Evolutionary conservation across 129 eudicot species (phyloP), one percentile per base, ranked within the genome.

Genomic region (Ambrosia artemisiifolia): DNA sequence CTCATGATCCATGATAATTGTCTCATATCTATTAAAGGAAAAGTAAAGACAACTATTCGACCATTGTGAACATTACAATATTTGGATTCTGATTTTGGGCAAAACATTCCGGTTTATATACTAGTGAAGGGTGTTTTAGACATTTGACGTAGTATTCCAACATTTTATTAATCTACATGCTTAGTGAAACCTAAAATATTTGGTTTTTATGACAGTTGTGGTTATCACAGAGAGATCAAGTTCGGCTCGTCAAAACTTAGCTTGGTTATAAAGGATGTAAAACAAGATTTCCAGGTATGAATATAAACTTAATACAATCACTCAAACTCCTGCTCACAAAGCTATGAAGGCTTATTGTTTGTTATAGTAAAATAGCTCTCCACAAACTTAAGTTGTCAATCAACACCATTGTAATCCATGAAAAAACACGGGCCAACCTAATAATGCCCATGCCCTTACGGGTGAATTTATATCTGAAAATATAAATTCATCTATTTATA

Each of bases 371-470:
- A 69, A 46, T 76, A 57, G 74, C 76, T 77, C 55, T 62, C 64
- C 47, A 70, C 76, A 78, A 70, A 63, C 77, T 50, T 63, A 40
- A 77, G 34, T 60, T 40, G 28, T 54, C 73, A 75, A 75, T 75
- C 79, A 75, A 34, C 71, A 49, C 63, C 63, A 63, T 64, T 20
- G 7, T 63, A 20, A 38, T 50, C 71, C 78, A 62, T 59, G 69
- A 30, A 72, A 72, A 72, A 72, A 59, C 51, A 65, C 66, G 49
- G 73, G 33, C 73, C 18, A 66, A 54, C 56, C 68, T 67, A 66
- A 64, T 67, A 75, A 56, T 43, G 68, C 60, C 62, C 35, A 19
- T 67, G 74, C 71, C 48, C 67, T 63, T 38, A 62, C 40, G 64
- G 81, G 16, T 69, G 71, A 47, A 36, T 62, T 60, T 3, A 28